These are phyloP conservation scores for Echinochloa phyllopogon DNA, from an alignment of 176 grass and related monocot genomes.

Conservation along the genomic window DNA sequence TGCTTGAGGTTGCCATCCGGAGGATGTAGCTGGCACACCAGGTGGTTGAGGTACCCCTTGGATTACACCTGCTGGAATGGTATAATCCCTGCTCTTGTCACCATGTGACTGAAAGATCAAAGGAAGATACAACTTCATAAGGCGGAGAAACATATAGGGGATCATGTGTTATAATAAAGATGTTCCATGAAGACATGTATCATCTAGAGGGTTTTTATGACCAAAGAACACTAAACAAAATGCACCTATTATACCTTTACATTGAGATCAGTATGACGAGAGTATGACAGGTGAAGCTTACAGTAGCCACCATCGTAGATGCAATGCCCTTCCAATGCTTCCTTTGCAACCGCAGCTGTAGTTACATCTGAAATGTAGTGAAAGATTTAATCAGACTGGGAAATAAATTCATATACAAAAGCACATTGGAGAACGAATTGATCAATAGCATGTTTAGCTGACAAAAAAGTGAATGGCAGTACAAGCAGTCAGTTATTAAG, in stretches of 20 bases:
- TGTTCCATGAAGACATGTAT: constrained; percentile 18
- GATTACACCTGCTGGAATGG: constrained; percentile 58
- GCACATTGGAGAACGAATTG: background rate
- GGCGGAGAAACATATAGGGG: background rate
- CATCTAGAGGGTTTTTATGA: constrained; percentile 22
- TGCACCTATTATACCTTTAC: constrained; percentile 89
- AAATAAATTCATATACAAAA: background rate
- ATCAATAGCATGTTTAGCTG: background rate
- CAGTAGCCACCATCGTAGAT: constrained; percentile 99
- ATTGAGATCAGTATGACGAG: constrained; percentile 99
- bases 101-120: constrained; percentile 73
- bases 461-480: constrained; percentile 19
- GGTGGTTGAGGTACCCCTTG: constrained; percentile 53
- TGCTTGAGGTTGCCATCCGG: constrained; percentile 63
- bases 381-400: constrained; percentile 39
- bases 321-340: constrained; percentile 94
- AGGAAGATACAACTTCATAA: constrained; percentile 12
- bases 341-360: constrained; percentile 82
- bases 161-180: background rate
- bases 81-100: constrained; percentile 99
- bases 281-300: constrained; percentile 99
- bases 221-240: constrained; percentile 47
- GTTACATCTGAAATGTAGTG: constrained; percentile 62
- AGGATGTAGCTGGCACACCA: constrained; percentile 41
- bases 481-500: background rate